Evolutionary conservation across 129 eudicot genomes (phyloP).

Genomic region (Cynara cardunculus): DNA sequence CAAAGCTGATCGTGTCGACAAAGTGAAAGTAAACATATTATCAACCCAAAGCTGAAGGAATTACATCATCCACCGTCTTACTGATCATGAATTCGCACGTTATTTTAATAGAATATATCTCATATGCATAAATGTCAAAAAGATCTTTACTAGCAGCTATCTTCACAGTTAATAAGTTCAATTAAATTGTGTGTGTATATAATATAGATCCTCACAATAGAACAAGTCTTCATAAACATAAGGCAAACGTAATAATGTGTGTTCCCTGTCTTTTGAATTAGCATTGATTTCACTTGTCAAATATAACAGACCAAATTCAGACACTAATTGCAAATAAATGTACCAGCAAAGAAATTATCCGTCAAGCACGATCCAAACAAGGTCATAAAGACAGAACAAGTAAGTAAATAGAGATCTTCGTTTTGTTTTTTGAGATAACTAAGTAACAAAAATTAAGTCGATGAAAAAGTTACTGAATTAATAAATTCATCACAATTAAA

Average conservation of each 20-base stretch:
- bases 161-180: background rate
- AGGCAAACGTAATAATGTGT: constrained; percentile 2
- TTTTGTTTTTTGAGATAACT: background rate
- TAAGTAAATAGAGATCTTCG: background rate
- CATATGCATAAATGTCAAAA: constrained; percentile 7
- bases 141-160: background rate
- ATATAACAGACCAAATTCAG: constrained; percentile 15
- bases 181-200: background rate
- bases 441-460: background rate
- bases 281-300: constrained; percentile 16
- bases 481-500: background rate
- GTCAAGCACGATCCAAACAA: constrained; percentile 1
- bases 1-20: background rate
- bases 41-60: background rate
- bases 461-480: too few relatives aligned
- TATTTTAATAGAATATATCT: constrained; percentile 10
- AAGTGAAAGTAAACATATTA: constrained; percentile 10
- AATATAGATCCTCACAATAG: background rate
- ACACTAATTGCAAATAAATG: constrained; percentile 1
- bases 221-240: background rate
- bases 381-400: constrained; percentile 2
- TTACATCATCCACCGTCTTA: constrained; percentile 7
- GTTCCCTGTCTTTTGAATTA: background rate
- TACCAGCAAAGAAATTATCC: background rate
- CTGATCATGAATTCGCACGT: background rate